Conservation (phyloP, 805 yeast species). For the Teunomyces cretensis region DNA sequence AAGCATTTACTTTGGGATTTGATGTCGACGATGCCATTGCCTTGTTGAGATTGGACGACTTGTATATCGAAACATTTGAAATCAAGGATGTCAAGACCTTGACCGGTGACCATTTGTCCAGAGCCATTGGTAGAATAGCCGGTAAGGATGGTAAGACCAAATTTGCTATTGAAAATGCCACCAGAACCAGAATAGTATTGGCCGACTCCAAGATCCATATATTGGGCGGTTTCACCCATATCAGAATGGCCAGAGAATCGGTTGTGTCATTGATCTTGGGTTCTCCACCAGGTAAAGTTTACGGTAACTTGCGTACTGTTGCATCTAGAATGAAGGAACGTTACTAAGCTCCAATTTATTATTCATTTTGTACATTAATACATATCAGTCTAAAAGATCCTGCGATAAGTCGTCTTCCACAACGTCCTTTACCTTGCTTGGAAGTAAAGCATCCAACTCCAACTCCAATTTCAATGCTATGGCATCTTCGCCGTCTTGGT, state of each 20-base stretch:
- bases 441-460: constrained; percentile 58
- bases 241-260: constrained; percentile 97
- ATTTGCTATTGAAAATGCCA: constrained; percentile 97
- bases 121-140: constrained; percentile 99
- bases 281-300: constrained; percentile 97
- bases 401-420: constrained; percentile 53
- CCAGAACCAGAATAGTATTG: constrained; percentile 94
- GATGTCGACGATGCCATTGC: constrained; percentile 98
- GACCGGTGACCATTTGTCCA: constrained; percentile 92
- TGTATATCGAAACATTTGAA: constrained; percentile 95
- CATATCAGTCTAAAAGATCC: constrained; percentile 27
- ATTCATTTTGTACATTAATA: constrained; percentile 4
- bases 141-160: constrained; percentile 99
- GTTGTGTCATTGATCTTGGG: constrained; percentile 94
- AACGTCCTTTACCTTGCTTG: constrained; percentile 46
- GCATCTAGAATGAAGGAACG: constrained; percentile 97
- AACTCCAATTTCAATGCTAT: constrained; percentile 85
- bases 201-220: constrained; percentile 97
- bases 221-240: constrained; percentile 94
- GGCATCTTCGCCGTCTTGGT: constrained; percentile 97
- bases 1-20: constrained; percentile 94
- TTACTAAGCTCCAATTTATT: constrained; percentile 44
- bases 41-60: constrained; percentile 86
- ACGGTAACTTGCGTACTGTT: constrained; percentile 94
- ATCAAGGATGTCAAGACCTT: constrained; percentile 95